phyloP scores from a whole-genome alignment of 768 basidiomycete genomes.

The Suillus hirtellus region DNA sequence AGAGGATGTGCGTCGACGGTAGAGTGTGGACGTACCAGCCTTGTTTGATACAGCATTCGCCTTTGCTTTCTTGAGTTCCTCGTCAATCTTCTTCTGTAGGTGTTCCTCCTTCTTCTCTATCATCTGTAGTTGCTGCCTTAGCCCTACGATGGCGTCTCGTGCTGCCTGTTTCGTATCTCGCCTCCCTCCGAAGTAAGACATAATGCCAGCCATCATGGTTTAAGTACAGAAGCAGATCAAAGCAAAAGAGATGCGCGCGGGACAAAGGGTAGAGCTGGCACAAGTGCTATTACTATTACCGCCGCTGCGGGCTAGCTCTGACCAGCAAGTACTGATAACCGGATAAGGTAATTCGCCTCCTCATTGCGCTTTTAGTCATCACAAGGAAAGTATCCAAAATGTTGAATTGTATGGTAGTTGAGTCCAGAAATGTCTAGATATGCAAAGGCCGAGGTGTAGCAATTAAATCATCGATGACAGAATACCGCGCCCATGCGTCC shows the following conservation, averaged over 20 bases:
- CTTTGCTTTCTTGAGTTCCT: conserved; percentile 88
- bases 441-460: conserved; percentile 22
- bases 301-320: conserved; percentile 16
- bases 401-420: conserved; percentile 30
- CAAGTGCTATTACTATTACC: conserved; percentile 5
- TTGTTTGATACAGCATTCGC: conserved; percentile 94
- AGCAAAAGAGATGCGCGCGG: conserved; percentile 1
- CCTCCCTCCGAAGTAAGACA: conserved; percentile 88
- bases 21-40: conserved; percentile 61
- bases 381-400: conserved; percentile 7
- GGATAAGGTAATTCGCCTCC: conserved; percentile 30
- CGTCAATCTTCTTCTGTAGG: conserved; percentile 94
- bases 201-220: conserved; percentile 71
- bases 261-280: conserved; percentile 10
- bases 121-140: conserved; percentile 93
- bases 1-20: background rate
- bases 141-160: conserved; percentile 88
- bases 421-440: conserved; percentile 25
- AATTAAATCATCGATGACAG: conserved; percentile 24
- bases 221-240: conserved; percentile 9
- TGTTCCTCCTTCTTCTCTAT: conserved; percentile 99
- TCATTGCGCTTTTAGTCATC: background rate
- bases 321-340: conserved; percentile 15
- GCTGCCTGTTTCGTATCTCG: conserved; percentile 83
- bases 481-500: conserved; percentile 14